These are phyloP conservation scores for Kodamaea fungicola DNA, from an alignment of 1,139 yeast species.

Conservation along the genomic window DNA sequence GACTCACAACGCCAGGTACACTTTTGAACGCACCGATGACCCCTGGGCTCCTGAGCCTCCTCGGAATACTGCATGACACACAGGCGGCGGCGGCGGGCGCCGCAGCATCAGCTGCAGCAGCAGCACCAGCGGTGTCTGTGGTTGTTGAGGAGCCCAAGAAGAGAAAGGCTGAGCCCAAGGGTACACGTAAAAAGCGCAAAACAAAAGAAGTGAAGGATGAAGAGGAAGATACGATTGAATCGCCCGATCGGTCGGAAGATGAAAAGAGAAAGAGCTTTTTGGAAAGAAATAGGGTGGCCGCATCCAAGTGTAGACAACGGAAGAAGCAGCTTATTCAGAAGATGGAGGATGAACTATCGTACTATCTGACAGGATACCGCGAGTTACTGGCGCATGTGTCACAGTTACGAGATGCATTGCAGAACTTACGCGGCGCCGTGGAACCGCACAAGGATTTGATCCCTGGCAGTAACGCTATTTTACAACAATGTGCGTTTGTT, in stretches of 20 bases:
- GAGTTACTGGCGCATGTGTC: slow-evolving; percentile 58
- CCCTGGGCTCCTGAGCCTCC: slow-evolving; percentile 29
- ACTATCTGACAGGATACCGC: slow-evolving; percentile 69
- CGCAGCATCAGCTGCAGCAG: slow-evolving; percentile 1
- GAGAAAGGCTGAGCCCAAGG: slow-evolving; percentile 10
- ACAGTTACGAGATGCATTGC: slow-evolving; percentile 57
- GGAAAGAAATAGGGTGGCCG: slow-evolving; percentile 92
- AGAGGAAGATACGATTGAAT: slow-evolving; percentile 15
- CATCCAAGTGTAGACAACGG: slow-evolving; percentile 90
- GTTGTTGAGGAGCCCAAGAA: slow-evolving; percentile 8
- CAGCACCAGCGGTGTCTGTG: slow-evolving; percentile 2
- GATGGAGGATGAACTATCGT: slow-evolving; percentile 73
- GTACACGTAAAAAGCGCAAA: slow-evolving; percentile 9
- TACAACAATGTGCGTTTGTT: slow-evolving; percentile 18
- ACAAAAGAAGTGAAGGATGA: slow-evolving; percentile 8
- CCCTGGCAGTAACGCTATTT: slow-evolving; percentile 4
- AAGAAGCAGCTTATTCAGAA: slow-evolving; percentile 85
- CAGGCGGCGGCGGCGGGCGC: slow-evolving; percentile 1
- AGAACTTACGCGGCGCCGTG: slow-evolving; percentile 42
- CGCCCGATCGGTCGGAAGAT: slow-evolving; percentile 41
- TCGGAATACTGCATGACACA: slow-evolving; percentile 14
- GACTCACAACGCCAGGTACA: slow-evolving; percentile 44
- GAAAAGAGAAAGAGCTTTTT: slow-evolving; percentile 79
- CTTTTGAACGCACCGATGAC: slow-evolving; percentile 44
- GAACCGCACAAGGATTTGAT: slow-evolving; percentile 32